Base-by-base conservation (phyloP, 2,329 filamentous ascomycete species). In the Verticillium longisporum region DNA sequence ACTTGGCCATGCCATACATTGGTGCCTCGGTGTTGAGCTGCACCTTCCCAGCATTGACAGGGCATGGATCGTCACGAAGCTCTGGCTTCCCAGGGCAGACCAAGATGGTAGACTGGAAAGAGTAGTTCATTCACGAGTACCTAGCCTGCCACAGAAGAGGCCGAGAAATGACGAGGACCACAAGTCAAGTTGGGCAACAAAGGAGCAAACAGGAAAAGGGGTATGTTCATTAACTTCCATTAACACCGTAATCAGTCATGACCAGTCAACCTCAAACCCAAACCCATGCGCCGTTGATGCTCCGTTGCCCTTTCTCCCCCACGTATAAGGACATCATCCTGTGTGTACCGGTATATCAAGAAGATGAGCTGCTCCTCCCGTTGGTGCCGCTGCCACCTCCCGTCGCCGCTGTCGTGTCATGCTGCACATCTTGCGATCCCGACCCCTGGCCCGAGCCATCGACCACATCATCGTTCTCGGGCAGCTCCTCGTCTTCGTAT, bases 381-480 rank as follows among this genome's bases (percentile, higher is more conserved):
- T 64, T 62, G 41, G 55, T 61, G 45, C 59, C 60, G 53, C 63
- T 50, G 45, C 45, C 45, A 9, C n/a, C 64, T 57, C 59, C 63
- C 15, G 63, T 65, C 21, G 54, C 63, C 6, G 63, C 64, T 53
- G 60, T 57, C 11, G 63, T 64, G n/a, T 62, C 63, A 32, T 56
- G 60, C 55, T 63, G 61, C 11, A 57, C 63, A 53, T 60, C 55
- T 6, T 63, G 61, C 15, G 63, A 64, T 3, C 61, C 63, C 36
- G 50, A 38, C 50, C 11, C 54, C 26, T 55, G 6, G 18, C 45
- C 45, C 45, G 45, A 50, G 9, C 18, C 45, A 10, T 50, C 45
- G 14, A n/a, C 14, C 37, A 18, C 11, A 13, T 58, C 56, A 14
- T 58, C 56, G 62, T 64, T n/a, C 55, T 55, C n/a, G 58, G 31